These are phyloP conservation scores for Chrysoporthe deuterocubensis DNA, from an alignment of 2,329 filamentous ascomycete genomes.

Conservation along the genomic window DNA sequence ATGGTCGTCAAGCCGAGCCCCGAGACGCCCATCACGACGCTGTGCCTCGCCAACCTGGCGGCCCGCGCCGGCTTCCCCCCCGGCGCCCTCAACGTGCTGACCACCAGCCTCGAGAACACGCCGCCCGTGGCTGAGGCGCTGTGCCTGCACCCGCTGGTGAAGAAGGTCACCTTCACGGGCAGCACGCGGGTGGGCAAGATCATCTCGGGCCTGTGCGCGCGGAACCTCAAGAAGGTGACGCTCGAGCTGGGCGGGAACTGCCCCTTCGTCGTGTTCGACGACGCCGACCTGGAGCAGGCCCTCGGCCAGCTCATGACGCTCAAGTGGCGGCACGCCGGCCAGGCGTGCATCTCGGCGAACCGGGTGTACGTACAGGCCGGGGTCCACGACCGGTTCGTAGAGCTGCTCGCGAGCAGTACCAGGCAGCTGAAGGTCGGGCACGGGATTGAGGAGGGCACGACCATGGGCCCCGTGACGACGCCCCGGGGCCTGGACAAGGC, in stretches of 20 bases:
- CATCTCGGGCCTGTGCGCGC: constrained; percentile 65
- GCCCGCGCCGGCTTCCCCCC: constrained; percentile 74
- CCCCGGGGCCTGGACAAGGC: constrained; percentile 40
- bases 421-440: constrained; percentile 31
- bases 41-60: constrained; percentile 70
- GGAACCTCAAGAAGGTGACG: constrained; percentile 69
- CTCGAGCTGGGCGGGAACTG: constrained; percentile 77
- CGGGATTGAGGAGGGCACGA: constrained; percentile 36
- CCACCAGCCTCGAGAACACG: constrained; percentile 50
- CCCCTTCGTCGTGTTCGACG: constrained; percentile 68
- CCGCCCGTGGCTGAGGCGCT: constrained; percentile 50
- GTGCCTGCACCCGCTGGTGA: constrained; percentile 49
- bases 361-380: constrained; percentile 66
- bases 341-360: constrained; percentile 69
- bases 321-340: constrained; percentile 59
- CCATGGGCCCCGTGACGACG: constrained; percentile 43
- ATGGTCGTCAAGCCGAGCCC: constrained; percentile 76
- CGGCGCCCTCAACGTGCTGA: constrained; percentile 65
- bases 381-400: constrained; percentile 65
- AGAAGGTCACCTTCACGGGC: constrained; percentile 79
- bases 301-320: constrained; percentile 47
- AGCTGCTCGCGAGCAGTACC: constrained; percentile 45
- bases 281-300: constrained; percentile 68
- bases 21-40: constrained; percentile 74
- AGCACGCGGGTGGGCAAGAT: constrained; percentile 71